These are phyloP conservation scores for Lactarius psammicola DNA, from an alignment of 768 basidiomycete species.

Conservation along the genomic window DNA sequence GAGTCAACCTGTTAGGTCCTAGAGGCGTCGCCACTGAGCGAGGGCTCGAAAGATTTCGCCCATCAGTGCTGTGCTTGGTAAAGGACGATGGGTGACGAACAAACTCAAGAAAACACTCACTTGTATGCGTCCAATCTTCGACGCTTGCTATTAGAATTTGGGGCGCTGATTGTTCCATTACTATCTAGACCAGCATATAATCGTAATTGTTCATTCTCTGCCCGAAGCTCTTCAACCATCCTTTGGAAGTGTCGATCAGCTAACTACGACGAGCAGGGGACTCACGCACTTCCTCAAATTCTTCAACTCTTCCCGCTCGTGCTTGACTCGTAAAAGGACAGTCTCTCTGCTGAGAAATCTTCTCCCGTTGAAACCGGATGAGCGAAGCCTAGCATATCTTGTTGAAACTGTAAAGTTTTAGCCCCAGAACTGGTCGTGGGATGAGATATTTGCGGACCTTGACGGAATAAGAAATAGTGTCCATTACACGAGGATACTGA, in stretches of 20 bases:
- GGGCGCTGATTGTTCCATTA: slow-evolving; percentile 38
- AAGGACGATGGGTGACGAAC: not conserved
- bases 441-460: slow-evolving; percentile 46
- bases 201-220: slow-evolving; percentile 52
- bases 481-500: slow-evolving; percentile 59
- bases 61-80: slow-evolving; percentile 11
- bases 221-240: slow-evolving; percentile 46
- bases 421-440: not conserved
- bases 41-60: slow-evolving; percentile 51
- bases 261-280: slow-evolving; percentile 8
- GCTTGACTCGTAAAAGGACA: slow-evolving; percentile 53
- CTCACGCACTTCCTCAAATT: slow-evolving; percentile 49
- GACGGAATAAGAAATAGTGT: slow-evolving; percentile 61
- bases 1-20: slow-evolving; percentile 64
- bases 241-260: slow-evolving; percentile 37
- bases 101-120: slow-evolving; percentile 37
- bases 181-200: slow-evolving; percentile 35
- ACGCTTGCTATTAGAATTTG: slow-evolving; percentile 67
- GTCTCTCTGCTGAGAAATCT: slow-evolving; percentile 54
- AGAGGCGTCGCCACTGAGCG: slow-evolving; percentile 53
- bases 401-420: slow-evolving; percentile 61
- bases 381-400: slow-evolving; percentile 70
- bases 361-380: slow-evolving; percentile 59
- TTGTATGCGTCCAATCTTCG: slow-evolving; percentile 46
- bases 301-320: slow-evolving; percentile 46